Evolutionary conservation across 2,329 filamentous ascomycete species (phyloP), one percentile per base, ranked within the genome.

Genomic region (Catunica adiposa): DNA sequence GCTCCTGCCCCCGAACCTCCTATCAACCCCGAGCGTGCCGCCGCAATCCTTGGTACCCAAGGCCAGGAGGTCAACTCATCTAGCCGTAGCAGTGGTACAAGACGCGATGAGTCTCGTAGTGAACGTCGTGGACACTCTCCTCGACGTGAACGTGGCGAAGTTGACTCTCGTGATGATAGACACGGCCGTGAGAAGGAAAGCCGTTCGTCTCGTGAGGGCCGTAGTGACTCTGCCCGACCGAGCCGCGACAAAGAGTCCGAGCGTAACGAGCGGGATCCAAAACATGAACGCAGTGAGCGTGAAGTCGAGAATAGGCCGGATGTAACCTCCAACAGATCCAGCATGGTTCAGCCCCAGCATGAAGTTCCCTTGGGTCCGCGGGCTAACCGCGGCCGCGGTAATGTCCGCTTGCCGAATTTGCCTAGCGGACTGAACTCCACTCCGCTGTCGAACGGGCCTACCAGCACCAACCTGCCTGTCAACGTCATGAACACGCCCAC

Each of bases 1-100:
- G 61, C 66, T 37, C 29, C 60, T 37, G 55, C 65, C 3, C 47
- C 67, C 17, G 77, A 75, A 9, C 74, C 75, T 6, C 67, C 68
- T 7, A 74, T 79, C 61, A 79, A 79, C 59, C 76, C 77, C 1
- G 75, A 78, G 53, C 71, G 77, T 56, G 74, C 76, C 29, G 71
- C 75, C 7, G 65, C 76, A 3, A 71, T 78, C 53, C 62, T 31
- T 64, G 66, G 17, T 58, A 54, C 46, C 3, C 54, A 59, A 17
- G 31, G 22, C 23, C 51, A 44, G 11, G 55, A 54, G 25, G 26
- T 9, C 2, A 40, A 47, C 7, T 51, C 54, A 8, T 14, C 11
- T 42, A 11, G n/a, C n/a, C 46, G 51, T 26, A 29, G 22, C 20
- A 48, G 51, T 46, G 22, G 54, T n/a, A 37, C 37, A 6, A 40